Percentiles rank a stretch among this genome's conserved stretches.
Evolutionary conservation across 1,284 basidiomycete species (phyloP).

Genomic region (Trametes polyzona): DNA sequence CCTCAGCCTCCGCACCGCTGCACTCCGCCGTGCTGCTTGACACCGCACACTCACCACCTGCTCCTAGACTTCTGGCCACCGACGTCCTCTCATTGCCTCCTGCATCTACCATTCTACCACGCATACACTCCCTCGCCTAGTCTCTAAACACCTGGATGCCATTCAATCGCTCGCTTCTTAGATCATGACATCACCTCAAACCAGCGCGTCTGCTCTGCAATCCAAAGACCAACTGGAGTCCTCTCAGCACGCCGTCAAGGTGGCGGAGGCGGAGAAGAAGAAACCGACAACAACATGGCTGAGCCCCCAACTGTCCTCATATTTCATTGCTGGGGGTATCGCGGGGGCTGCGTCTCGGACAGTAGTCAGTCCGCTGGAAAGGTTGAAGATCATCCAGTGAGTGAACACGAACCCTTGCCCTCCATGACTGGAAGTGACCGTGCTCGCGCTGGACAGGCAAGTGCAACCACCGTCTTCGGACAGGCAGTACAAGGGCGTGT

Average conservation of each 20-base stretch:
- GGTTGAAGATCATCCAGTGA: constrained; percentile 95
- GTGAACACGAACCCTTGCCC: constrained; percentile 32
- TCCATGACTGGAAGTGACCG: neutral
- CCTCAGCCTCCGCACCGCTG: constrained; percentile 13
- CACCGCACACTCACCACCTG: constrained; percentile 4
- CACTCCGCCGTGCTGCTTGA: constrained; percentile 2
- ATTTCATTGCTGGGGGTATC: constrained; percentile 77
- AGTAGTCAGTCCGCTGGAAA: constrained; percentile 89
- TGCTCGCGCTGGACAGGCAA: constrained; percentile 58
- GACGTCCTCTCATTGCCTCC: constrained; percentile 5
- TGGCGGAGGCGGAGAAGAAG: constrained; percentile 17
- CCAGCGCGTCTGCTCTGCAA: constrained; percentile 14
- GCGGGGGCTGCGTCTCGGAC: constrained; percentile 87
- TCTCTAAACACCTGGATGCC: constrained; percentile 21
- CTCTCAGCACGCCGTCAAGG: constrained; percentile 13
- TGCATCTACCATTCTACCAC: neutral
- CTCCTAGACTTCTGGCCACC: neutral
- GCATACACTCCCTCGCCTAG: neutral
- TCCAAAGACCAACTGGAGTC: constrained; percentile 14
- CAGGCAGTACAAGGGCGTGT: constrained; percentile 81
- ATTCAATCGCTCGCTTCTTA: constrained; percentile 15
- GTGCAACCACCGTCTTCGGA: constrained; percentile 70
- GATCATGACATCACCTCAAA: constrained; percentile 27
- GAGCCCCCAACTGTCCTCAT: constrained; percentile 65
- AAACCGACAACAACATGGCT: constrained; percentile 36